A percentile compares a stretch with the other conserved stretches of the same genome.
Conservation (phyloP, 2,329 filamentous ascomycete species). For the Aspergillus latus region DNA sequence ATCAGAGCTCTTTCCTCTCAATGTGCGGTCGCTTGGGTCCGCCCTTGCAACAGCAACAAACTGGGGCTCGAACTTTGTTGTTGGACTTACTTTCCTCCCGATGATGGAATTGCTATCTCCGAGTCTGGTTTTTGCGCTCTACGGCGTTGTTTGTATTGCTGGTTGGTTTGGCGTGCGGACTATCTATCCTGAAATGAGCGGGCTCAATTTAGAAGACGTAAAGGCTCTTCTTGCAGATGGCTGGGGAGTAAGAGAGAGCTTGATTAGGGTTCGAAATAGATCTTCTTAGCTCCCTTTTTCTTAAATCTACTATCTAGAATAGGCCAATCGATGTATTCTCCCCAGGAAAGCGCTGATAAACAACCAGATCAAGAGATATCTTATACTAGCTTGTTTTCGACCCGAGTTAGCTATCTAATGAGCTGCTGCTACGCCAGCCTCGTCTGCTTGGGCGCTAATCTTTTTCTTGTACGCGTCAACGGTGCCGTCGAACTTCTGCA, state of each 20-base stretch:
- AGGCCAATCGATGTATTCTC: too few relatives aligned
- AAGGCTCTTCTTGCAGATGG: constrained; percentile 67
- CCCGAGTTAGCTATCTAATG: constrained; percentile 27
- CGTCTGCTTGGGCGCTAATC: constrained; percentile 85
- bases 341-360: too few relatives aligned
- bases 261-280: constrained; percentile 23
- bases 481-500: constrained; percentile 94
- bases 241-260: constrained; percentile 65
- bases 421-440: constrained; percentile 68
- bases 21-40: constrained; percentile 63
- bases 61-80: constrained; percentile 82
- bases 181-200: constrained; percentile 85
- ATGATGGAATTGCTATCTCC: constrained; percentile 77
- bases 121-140: constrained; percentile 76
- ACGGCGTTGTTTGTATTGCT: constrained; percentile 65
- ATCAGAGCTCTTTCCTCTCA: constrained; percentile 78
- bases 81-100: constrained; percentile 83
- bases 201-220: constrained; percentile 77
- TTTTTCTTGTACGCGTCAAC: constrained; percentile 98
- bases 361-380: too few relatives aligned
- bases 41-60: constrained; percentile 70
- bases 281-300: not conserved
- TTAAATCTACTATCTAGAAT: too few relatives aligned
- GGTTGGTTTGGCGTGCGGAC: constrained; percentile 69
- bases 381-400: too few relatives aligned